Evolutionary conservation across 140 eudicot genomes (phyloP).

Genomic region (Erigeron philadelphicus): DNA sequence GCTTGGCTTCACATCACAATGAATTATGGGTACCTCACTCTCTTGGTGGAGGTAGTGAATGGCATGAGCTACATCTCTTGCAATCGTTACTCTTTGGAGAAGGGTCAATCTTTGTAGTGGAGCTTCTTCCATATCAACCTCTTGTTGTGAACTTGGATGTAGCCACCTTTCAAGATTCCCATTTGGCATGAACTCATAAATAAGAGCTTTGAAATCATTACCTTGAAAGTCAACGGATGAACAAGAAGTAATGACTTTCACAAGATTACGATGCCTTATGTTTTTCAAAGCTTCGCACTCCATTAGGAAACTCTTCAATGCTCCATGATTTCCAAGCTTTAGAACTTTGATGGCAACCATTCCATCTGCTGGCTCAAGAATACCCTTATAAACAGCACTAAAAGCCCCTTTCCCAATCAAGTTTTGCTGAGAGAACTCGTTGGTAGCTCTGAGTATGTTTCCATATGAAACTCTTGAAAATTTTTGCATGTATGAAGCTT

Average conservation of each 20-base stretch:
- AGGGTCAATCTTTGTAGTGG: conserved; percentile 19
- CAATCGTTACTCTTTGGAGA: too few relatives aligned
- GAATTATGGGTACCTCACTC: too few relatives aligned
- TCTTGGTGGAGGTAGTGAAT: too few relatives aligned
- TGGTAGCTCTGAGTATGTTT: conserved; percentile 31
- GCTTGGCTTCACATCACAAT: too few relatives aligned
- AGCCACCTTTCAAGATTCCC: conserved; percentile 38
- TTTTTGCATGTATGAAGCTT: conserved; percentile 1
- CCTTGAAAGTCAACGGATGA: conserved; percentile 5
- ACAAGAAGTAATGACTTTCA: conserved; percentile 23
- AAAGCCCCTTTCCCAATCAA: conserved; percentile 30
- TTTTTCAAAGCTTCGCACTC: conserved; percentile 36
- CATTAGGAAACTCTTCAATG: conserved; percentile 28
- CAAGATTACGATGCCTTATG: conserved; percentile 5
- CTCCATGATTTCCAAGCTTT: conserved; percentile 30
- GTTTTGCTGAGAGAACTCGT: conserved; percentile 25
- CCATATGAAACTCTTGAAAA: conserved; percentile 32
- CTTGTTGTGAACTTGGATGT: conserved; percentile 26
- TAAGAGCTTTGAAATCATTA: conserved; percentile 35
- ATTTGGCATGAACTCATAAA: conserved; percentile 37
- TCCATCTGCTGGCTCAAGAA: conserved; percentile 4
- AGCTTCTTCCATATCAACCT: neutral
- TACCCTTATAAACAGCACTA: conserved; percentile 21
- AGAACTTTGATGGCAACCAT: conserved; percentile 34
- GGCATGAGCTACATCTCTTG: too few relatives aligned